Conservation (phyloP, 306 rosid genomes). For the Vigna radiata region DNA sequence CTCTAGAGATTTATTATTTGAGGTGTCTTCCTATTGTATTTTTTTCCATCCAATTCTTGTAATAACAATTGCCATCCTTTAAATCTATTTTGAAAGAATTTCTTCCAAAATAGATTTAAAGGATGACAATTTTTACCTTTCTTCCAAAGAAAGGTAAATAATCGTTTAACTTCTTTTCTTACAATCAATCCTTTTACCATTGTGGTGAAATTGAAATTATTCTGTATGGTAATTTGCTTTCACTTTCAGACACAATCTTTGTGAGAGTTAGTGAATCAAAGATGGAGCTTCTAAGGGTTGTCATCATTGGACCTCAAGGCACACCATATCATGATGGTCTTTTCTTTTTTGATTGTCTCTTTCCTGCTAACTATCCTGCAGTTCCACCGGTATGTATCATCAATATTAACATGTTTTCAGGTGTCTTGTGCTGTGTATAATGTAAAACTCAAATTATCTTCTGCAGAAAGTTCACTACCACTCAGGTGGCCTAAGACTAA, state of each 20-base stretch:
- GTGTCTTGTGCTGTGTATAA: constrained; percentile 32
- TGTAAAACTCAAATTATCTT: constrained; percentile 38
- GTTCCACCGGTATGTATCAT: constrained; percentile 73
- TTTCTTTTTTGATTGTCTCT: constrained; percentile 80
- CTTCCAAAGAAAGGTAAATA: constrained; percentile 4
- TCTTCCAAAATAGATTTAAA: too few relatives aligned
- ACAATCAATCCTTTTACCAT: constrained; percentile 3
- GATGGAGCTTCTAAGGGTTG: constrained; percentile 85
- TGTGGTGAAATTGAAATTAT: constrained; percentile 24
- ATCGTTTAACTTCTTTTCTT: constrained; percentile 6
- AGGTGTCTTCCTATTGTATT: not conserved
- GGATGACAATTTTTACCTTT: too few relatives aligned
- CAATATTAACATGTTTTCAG: not conserved
- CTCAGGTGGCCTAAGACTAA: constrained; percentile 85
- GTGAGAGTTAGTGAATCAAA: constrained; percentile 76
- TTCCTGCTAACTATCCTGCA: constrained; percentile 66
- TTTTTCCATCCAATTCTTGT: constrained; percentile 7
- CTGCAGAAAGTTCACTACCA: constrained; percentile 77
- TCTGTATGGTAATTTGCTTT: constrained; percentile 16
- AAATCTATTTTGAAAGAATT: not conserved
- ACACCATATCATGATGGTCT: constrained; percentile 92
- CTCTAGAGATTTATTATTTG: constrained; percentile 13
- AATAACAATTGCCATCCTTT: not conserved
- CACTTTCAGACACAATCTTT: constrained; percentile 68
- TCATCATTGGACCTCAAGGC: constrained; percentile 76